Percentiles rank a stretch among this genome's conserved stretches.
Evolutionary conservation across 148 eudicot genomes (phyloP).

Genomic region (Fagopyrum homotropicum): DNA sequence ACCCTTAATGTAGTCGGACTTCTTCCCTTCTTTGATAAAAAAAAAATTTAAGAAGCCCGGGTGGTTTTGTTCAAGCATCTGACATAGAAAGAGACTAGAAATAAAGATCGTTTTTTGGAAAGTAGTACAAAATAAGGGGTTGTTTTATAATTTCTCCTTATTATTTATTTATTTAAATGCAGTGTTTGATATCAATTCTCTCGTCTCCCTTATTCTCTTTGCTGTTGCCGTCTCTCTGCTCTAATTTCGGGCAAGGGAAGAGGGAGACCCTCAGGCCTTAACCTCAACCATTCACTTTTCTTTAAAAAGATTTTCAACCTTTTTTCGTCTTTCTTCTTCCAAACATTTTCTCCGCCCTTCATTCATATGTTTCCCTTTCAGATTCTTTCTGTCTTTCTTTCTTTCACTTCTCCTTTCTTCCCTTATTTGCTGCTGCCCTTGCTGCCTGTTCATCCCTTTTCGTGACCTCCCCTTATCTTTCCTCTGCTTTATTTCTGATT

Average conservation of each 20-base stretch:
- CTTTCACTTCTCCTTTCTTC: slow-evolving; percentile 8
- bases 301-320: not conserved
- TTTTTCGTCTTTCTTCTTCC: not conserved
- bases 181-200: not conserved
- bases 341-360: not conserved
- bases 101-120: too few species aligned
- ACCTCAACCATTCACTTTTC: slow-evolving; percentile 1
- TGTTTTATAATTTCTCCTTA: too few species aligned
- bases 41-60: too few species aligned
- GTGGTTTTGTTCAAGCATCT: too few species aligned
- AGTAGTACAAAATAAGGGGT: too few species aligned
- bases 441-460: slow-evolving; percentile 8
- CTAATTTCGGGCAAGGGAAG: not conserved
- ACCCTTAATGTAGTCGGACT: too few species aligned
- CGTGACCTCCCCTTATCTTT: not conserved
- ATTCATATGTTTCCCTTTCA: slow-evolving; percentile 11
- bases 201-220: not conserved
- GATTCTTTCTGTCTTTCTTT: not conserved
- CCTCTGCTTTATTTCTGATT: not conserved
- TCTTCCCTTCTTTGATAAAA: too few species aligned
- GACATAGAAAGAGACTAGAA: too few species aligned
- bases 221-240: not conserved
- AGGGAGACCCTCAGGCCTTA: not conserved
- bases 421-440: not conserved
- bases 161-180: not conserved